Evolutionary conservation across 2,329 filamentous ascomycete species (phyloP).

Genomic region (Diplodia scrobiculata): DNA sequence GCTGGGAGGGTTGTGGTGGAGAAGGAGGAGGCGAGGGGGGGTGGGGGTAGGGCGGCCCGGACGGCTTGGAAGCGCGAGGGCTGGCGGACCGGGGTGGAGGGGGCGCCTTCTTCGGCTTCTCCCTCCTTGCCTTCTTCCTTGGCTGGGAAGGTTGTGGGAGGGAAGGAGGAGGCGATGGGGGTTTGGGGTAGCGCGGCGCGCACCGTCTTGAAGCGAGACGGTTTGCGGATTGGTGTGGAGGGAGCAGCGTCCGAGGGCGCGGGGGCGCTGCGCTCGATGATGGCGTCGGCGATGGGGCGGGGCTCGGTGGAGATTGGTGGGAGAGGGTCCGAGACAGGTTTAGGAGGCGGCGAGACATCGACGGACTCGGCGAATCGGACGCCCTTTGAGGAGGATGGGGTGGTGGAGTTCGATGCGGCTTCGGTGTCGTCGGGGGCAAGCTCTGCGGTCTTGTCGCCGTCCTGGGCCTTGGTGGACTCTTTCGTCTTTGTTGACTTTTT

Average conservation of each 20-base stretch:
- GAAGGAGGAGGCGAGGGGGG: background rate
- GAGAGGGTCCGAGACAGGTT: background rate
- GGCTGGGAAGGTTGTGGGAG: background rate
- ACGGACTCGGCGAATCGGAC: slow-evolving; percentile 78
- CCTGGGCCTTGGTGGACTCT: slow-evolving; percentile 25
- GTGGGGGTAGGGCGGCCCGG: slow-evolving; percentile 31
- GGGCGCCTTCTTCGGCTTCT: background rate
- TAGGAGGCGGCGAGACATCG: slow-evolving; percentile 65
- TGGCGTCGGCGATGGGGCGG: slow-evolving; percentile 40
- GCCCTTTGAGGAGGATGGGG: slow-evolving; percentile 57
- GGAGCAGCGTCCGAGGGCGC: slow-evolving; percentile 21
- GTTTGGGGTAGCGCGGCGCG: slow-evolving; percentile 31
- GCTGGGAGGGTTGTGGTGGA: background rate
- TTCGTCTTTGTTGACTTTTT: background rate
- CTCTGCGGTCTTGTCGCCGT: slow-evolving; percentile 31
- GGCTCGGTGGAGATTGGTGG: slow-evolving; percentile 17
- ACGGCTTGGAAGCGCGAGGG: slow-evolving; percentile 49
- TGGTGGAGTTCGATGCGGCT: too few species aligned
- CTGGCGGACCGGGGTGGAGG: slow-evolving; percentile 31
- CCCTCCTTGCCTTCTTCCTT: background rate
- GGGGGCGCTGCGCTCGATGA: slow-evolving; percentile 39
- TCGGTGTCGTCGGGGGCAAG: slow-evolving; percentile 45
- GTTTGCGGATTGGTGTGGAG: slow-evolving; percentile 31
- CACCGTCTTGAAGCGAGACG: slow-evolving; percentile 48
- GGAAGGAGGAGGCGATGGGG: background rate